Base-by-base conservation (phyloP, 768 basidiomycete genomes). In the Daedaleopsis sinensis region DNA sequence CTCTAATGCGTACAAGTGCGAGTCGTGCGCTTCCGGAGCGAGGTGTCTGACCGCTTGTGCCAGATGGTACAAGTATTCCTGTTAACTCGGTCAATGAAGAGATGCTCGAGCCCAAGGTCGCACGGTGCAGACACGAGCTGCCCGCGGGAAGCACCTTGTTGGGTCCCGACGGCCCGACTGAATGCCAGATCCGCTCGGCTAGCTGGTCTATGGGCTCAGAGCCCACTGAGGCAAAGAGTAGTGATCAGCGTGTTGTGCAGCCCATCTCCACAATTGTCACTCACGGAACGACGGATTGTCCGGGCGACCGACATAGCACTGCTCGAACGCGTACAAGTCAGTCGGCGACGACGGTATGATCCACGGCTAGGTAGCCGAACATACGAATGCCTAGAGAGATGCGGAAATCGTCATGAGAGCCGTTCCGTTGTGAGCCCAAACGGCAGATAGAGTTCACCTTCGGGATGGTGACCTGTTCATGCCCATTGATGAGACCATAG, bases 1-100 rank as follows among this genome's bases (percentile, higher is more conserved):
- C 82, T 94, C 93, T 0, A 95, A 80, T 2, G 89, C 85, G 59
- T 80, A 87, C 13, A 95, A 72, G 77, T 95, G 88, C 0, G 87
- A 86, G 65, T 95, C 93, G 58, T 83, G 76, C 1, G 91, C 90
- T 36, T 84, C 79, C 0, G 90, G 89, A 0, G 89, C 87, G 2
- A 98, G 83, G 13, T 83, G 73, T n/a, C 87, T 80, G 0, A 98
- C 83, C 0, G 91, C 84, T 18, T 84, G 79, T 0, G 86, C 88
- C 1, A 98, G 85, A 12, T 84, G 79, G 70, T 89, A 96, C 2
- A 97, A 78, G 69, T 98, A 98, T 38, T 97, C 94, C 93, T 96
- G 62, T 24, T 24, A 43, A 5, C 42, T 43, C 5, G n/a, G n/a
- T 3, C 43, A 21, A 64, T 21, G 13, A 23, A 13, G 42, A 51